phyloP scores from a whole-genome alignment of 176 grass and related monocot genomes.

The Triticum monococcum region DNA sequence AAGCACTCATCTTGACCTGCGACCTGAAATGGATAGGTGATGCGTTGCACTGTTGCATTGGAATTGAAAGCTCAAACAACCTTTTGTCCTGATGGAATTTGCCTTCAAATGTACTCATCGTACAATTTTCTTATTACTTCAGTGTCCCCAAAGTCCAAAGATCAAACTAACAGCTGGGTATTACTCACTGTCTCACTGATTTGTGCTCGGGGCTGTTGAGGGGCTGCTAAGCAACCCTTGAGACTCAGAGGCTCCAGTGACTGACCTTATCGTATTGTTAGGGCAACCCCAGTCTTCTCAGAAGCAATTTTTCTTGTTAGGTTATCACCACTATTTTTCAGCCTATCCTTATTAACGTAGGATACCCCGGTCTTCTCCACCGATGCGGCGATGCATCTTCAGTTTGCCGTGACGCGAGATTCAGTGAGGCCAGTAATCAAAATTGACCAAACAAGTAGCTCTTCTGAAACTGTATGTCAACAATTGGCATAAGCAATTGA shows the following conservation, averaged over 20 bases:
- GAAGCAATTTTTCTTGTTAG: background rate
- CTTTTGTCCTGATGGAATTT: conserved; percentile 16
- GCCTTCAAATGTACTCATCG: background rate
- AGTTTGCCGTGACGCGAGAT: background rate
- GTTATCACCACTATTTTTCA: background rate
- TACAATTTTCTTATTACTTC: background rate
- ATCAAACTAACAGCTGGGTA: background rate
- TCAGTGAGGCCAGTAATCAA: background rate
- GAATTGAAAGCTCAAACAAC: background rate
- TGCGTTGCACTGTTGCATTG: background rate
- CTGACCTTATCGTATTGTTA: background rate
- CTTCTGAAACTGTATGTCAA: background rate
- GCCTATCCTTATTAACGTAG: background rate
- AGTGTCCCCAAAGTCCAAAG: background rate
- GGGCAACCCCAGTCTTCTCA: background rate
- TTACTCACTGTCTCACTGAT: background rate
- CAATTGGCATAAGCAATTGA: background rate
- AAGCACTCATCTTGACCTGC: background rate
- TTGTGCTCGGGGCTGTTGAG: background rate
- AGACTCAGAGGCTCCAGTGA: background rate
- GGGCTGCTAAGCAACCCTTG: background rate
- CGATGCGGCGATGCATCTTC: background rate
- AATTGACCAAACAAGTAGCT: background rate
- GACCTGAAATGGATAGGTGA: background rate
- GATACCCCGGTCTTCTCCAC: no score